Percentiles rank a stretch among this genome's conserved stretches.
phyloP scores from a whole-genome alignment of 2,329 filamentous ascomycete species.

The Leptosphaerulina australis region DNA sequence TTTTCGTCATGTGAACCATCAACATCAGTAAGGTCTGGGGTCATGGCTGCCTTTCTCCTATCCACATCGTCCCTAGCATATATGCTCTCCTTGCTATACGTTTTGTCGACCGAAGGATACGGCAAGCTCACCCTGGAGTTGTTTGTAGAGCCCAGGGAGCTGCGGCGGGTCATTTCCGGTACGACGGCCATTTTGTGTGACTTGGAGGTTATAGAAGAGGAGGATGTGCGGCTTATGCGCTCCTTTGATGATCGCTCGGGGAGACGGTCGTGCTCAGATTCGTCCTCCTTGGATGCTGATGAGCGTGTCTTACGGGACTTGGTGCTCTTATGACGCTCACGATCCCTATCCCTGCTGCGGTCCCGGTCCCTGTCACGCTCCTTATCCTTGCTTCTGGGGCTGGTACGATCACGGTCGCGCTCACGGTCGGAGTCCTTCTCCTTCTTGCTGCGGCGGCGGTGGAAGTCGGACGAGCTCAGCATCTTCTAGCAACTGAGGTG shows the following conservation, averaged over 20 bases:
- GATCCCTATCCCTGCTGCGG: slow-evolving; percentile 30
- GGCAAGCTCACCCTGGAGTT: slow-evolving; percentile 58
- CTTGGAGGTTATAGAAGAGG: slow-evolving; percentile 34
- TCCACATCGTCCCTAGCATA: slow-evolving; percentile 58
- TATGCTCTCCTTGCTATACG: slow-evolving; percentile 86
- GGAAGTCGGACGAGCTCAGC: slow-evolving; percentile 42
- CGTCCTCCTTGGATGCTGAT: slow-evolving; percentile 23
- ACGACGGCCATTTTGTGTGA: slow-evolving; percentile 49
- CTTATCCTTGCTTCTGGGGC: slow-evolving; percentile 27
- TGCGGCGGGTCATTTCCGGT: slow-evolving; percentile 56
- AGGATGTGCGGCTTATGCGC: slow-evolving; percentile 35
- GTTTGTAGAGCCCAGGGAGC: slow-evolving; percentile 42
- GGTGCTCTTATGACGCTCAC: slow-evolving; percentile 24
- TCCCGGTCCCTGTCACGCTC: slow-evolving; percentile 35
- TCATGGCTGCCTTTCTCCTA: slow-evolving; percentile 40
- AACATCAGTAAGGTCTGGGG: slow-evolving; percentile 53
- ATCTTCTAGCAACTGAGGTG: slow-evolving; percentile 29
- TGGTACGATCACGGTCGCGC: neutral
- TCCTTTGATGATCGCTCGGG: slow-evolving; percentile 35
- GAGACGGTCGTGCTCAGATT: slow-evolving; percentile 21
- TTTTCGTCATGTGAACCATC: slow-evolving; percentile 39
- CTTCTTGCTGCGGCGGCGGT: slow-evolving; percentile 49
- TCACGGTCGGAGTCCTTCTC: no score
- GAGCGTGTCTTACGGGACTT: slow-evolving; percentile 41
- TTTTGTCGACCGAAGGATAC: slow-evolving; percentile 86